Percentiles rank a stretch among this genome's conserved stretches.
Conservation (phyloP, 164 flowering plant species). For the Magnolia sinica region DNA sequence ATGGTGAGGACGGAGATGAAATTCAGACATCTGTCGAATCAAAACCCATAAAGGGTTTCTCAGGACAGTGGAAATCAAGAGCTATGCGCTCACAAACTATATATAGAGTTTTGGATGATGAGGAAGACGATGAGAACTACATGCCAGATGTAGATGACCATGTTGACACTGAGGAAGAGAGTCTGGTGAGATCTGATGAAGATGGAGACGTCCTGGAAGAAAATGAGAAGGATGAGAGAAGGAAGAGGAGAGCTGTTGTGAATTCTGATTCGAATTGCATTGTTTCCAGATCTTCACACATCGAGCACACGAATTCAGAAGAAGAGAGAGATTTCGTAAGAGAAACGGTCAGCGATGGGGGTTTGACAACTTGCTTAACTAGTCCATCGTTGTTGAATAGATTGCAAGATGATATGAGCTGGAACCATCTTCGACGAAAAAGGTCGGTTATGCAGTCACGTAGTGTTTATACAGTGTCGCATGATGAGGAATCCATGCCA, state of each 20-base stretch:
- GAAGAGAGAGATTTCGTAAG: background rate
- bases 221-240: too few relatives aligned
- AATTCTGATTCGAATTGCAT: background rate
- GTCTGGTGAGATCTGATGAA: too few relatives aligned
- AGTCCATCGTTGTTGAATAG: background rate
- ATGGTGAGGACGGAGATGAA: background rate
- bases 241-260: background rate
- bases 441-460: background rate
- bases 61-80: background rate
- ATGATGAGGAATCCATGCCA: constrained; percentile 57
- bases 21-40: background rate
- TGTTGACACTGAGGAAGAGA: background rate
- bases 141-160: constrained; percentile 19
- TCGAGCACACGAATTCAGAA: background rate
- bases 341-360: too few relatives aligned
- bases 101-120: background rate
- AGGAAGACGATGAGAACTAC: background rate
- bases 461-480: constrained; percentile 7
- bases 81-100: background rate
- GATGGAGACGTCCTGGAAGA: too few relatives aligned
- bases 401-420: background rate
- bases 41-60: background rate
- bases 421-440: background rate
- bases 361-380: background rate
- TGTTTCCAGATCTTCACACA: background rate